Percentiles rank a stretch among this genome's conserved stretches.
These are phyloP conservation scores for Chlorella sorokiniana DNA, from an alignment of 139 green algal genomes.

Conservation along the genomic window DNA sequence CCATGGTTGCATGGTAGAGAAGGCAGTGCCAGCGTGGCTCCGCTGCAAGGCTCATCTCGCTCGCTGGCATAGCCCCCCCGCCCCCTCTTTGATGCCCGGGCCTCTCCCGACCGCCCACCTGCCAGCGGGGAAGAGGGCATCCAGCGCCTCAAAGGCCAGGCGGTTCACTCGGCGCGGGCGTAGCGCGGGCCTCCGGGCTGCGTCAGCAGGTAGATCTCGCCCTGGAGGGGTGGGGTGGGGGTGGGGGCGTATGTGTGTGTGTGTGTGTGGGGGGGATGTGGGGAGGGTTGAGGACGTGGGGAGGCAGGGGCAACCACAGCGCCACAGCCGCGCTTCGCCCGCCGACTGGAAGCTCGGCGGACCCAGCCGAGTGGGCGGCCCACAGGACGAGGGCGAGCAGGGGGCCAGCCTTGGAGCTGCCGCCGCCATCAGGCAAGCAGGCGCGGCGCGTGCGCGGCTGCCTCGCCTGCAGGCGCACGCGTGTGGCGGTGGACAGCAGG, in stretches of 20 bases:
- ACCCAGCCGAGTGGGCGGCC: not conserved
- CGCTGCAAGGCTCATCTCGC: too few relatives aligned
- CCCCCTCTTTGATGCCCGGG: too few relatives aligned
- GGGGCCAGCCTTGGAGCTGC: not conserved
- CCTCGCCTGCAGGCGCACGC: slow-evolving; percentile 52
- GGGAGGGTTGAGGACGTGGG: not conserved
- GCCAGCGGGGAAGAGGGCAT: slow-evolving; percentile 75
- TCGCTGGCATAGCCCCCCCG: too few relatives aligned
- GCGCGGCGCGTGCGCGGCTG: not conserved
- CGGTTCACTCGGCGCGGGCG: slow-evolving; percentile 61
- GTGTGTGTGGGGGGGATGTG: too few relatives aligned
- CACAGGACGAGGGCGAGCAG: not conserved
- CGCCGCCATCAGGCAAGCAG: too few relatives aligned
- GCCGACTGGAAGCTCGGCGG: too few relatives aligned
- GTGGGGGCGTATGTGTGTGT: not conserved
- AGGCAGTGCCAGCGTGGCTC: too few relatives aligned
- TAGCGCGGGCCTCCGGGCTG: slow-evolving; percentile 74
- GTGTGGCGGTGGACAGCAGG: slow-evolving; percentile 46
- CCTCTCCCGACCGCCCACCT: not conserved
- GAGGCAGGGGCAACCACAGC: not conserved
- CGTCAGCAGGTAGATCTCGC: slow-evolving; percentile 76
- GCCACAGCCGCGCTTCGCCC: not conserved
- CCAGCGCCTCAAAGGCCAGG: slow-evolving; percentile 48
- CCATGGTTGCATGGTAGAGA: too few relatives aligned
- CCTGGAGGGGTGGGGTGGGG: slow-evolving; percentile 32